Evolutionary conservation across 2,329 filamentous ascomycete genomes (phyloP).

Genomic region (Ophiostoma montium): DNA sequence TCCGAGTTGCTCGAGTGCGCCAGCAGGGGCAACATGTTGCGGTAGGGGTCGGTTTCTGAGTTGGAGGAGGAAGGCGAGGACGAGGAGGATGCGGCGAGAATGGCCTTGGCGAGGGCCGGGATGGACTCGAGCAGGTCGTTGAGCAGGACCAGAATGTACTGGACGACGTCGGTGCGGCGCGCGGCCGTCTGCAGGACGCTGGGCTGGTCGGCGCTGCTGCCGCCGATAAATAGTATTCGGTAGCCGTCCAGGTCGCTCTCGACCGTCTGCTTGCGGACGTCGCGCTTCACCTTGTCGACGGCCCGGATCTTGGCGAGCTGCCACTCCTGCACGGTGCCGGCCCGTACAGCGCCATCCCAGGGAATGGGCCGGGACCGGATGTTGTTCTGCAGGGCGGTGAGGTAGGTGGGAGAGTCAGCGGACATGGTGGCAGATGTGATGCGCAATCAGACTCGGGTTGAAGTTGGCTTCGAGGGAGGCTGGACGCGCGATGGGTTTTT

Average conservation of each 20-base stretch:
- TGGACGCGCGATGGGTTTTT: too few relatives aligned
- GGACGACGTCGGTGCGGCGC: slow-evolving; percentile 79
- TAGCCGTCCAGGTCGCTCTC: slow-evolving; percentile 71
- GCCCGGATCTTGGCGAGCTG: slow-evolving; percentile 93
- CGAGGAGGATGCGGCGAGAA: slow-evolving; percentile 32
- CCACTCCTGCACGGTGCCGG: slow-evolving; percentile 83
- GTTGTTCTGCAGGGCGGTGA: slow-evolving; percentile 80
- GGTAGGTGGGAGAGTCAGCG: slow-evolving; percentile 80
- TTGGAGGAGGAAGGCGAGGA: not conserved
- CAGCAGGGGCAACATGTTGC: slow-evolving; percentile 71
- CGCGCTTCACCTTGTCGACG: slow-evolving; percentile 90
- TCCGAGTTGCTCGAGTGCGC: slow-evolving; percentile 58
- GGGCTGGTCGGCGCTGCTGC: slow-evolving; percentile 55
- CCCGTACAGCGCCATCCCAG: slow-evolving; percentile 91
- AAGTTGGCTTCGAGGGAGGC: too few relatives aligned
- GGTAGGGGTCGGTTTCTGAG: slow-evolving; percentile 59
- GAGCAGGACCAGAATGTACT: slow-evolving; percentile 85
- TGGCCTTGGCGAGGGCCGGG: slow-evolving; percentile 60
- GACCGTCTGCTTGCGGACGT: slow-evolving; percentile 71
- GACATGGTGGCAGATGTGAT: slow-evolving; percentile 46
- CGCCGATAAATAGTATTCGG: slow-evolving; percentile 64
- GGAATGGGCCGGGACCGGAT: slow-evolving; percentile 91
- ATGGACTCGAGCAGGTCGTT: slow-evolving; percentile 69
- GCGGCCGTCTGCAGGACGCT: slow-evolving; percentile 72
- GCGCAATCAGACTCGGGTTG: not conserved